Percentiles rank a stretch among this genome's conserved stretches.
These are phyloP conservation scores for Coix lacrymajobi DNA, from an alignment of 176 grass and related monocot species.

Conservation along the genomic window DNA sequence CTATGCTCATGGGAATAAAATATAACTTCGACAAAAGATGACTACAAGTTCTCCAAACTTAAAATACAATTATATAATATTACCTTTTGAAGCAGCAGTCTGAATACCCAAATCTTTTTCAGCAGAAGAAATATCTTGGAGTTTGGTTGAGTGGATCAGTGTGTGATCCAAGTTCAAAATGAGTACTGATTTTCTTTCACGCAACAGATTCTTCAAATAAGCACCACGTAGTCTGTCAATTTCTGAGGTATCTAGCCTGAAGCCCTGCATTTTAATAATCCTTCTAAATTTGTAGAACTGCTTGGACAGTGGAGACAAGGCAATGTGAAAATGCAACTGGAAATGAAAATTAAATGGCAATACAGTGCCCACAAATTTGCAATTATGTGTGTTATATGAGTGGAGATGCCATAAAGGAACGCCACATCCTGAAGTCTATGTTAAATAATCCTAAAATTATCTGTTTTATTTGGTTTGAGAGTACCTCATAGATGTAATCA, in stretches of 20 bases:
- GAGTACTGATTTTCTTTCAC: slow-evolving; percentile 62
- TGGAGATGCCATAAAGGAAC: not conserved
- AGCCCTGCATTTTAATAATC: slow-evolving; percentile 49
- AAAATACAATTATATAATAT: not conserved
- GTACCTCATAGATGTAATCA: slow-evolving; percentile 86
- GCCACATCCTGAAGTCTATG: not conserved
- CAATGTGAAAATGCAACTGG: not conserved
- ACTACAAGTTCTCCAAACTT: not conserved
- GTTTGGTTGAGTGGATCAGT: slow-evolving; percentile 70
- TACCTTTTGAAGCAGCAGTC: slow-evolving; percentile 53
- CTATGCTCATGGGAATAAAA: not conserved
- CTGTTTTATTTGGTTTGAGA: not conserved
- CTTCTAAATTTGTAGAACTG: not conserved
- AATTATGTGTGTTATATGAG: not conserved
- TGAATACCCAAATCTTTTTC: slow-evolving; percentile 68
- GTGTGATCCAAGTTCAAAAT: slow-evolving; percentile 96
- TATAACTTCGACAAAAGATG: not conserved
- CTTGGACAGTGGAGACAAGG: not conserved
- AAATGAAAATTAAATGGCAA: not conserved
- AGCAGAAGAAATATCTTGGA: slow-evolving; percentile 52
- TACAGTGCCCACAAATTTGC: not conserved
- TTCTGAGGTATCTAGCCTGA: slow-evolving; percentile 67
- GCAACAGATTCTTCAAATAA: slow-evolving; percentile 73
- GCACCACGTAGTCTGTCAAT: slow-evolving; percentile 59
- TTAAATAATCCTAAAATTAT: not conserved